Evolutionary conservation across 768 basidiomycete species (phyloP), one percentile per base, ranked within the genome.

Genomic region (Lactifluus rugatus): DNA sequence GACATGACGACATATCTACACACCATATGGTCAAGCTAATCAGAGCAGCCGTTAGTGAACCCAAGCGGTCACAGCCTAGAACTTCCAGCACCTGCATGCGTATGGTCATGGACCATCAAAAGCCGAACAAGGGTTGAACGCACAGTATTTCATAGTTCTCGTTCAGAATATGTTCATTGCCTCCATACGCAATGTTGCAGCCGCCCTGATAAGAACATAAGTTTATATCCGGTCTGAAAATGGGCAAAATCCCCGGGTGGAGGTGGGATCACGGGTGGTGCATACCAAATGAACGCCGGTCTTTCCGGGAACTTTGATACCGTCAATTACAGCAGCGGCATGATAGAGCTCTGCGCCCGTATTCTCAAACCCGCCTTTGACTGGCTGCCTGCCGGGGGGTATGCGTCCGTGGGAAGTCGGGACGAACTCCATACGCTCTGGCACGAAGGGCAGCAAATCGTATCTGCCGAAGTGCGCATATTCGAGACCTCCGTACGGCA

Each of bases 361-460:
- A 34, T 87, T 82, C 70, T 91, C 89, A 61, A 87, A 87, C 1
- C 85, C 87, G 1, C 87, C 89, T 64, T 85, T 81, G 17, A 90
- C 75, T 0, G 84, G 83, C 14, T 73, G 69, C 34, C 82, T 73
- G 5, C 81, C 82, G 2, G 67, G 62, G 5, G 88, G 83, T 53
- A 87, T 75, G 45, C 70, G 72, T 3, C 89, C 89, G 56, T 79
- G 68, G 11, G 79, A 76, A 0, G 87, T 80, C 0, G 48, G 72
- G 7, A 91, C 85, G 76, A 80, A 87, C 68, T 88, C 88, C 89
- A 92, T 92, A 53, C 77, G 79, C 25, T 72, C 69, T 0, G 75
- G 71, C 41, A 80, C 78, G 67, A 87, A 85, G 3, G 89, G 87
- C 0, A 93, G 76, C 36, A 93, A 71, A 68, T 91, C 88, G 62